Conservation (phyloP, 805 yeast genomes). For the Ogataea trehalophila region DNA sequence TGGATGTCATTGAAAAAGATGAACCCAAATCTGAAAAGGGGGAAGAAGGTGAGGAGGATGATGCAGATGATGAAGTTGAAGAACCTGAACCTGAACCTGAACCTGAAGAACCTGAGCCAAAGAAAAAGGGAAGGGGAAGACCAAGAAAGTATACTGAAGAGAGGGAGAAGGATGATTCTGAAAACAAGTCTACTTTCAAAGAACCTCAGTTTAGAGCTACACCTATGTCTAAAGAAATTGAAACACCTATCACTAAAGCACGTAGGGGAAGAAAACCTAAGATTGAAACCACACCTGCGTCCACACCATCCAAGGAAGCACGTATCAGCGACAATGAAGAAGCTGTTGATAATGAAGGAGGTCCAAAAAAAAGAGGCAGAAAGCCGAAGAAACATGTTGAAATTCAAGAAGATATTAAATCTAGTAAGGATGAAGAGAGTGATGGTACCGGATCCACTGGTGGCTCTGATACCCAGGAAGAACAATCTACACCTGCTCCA, state of each 20-base stretch:
- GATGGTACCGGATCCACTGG: not conserved
- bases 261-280: constrained; percentile 4
- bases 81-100: not conserved
- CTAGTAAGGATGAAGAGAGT: not conserved
- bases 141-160: not conserved
- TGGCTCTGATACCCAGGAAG: not conserved
- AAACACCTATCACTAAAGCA: constrained; percentile 2
- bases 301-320: not conserved
- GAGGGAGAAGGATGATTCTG: not conserved
- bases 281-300: not conserved
- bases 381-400: constrained; percentile 1
- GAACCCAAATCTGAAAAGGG: not conserved
- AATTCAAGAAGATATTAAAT: not conserved
- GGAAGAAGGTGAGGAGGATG: not conserved
- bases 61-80: not conserved
- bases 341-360: not conserved
- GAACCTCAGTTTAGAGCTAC: too few species aligned
- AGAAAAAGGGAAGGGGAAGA: constrained; percentile 4
- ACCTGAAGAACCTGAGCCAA: too few species aligned
- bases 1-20: not conserved
- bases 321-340: not conserved
- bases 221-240: constrained; percentile 3
- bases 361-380: constrained; percentile 1
- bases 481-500: not conserved
- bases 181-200: too few species aligned